Evolutionary conservation across 805 yeast species (phyloP), one percentile per base, ranked within the genome.

Genomic region (Kuraishia hungarica): DNA sequence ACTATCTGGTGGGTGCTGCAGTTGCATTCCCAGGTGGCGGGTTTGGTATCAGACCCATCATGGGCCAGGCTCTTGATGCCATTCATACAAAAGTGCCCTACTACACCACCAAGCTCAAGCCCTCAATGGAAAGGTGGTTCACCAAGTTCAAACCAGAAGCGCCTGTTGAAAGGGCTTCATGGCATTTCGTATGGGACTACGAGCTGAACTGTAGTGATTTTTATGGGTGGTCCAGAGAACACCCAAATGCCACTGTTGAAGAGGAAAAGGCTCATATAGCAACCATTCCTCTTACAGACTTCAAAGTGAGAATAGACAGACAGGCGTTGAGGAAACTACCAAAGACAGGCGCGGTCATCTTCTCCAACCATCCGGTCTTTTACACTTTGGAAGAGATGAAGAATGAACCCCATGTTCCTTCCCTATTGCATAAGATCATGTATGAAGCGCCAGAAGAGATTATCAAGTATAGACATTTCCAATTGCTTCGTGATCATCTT

Each of bases 21-120:
- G 91, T 86, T 43, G 89, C 90, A 5, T 85, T 86, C 67, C 90
- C 91, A 2, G 92, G 92, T 51, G 91, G 90, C 3, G 80, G 84
- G 1, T 86, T 86, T 67, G 86, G 85, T 54, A 80, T 85, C 55
- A 65, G 73, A 60, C 64, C 76, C 56, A 86, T 84, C 59, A 60
- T 86, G 52, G 91, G 91, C 21, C 77, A 75, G 61, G 78, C 76
- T 53, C 66, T 86, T 51, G 89, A 86, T 66, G 72, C 75, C 13
- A 86, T 86, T 57, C 91, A 86, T 61, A 75, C 75, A 11, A 82
- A 77, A 5, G 92, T 86, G 55, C 92, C 92, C 2, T 83, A 84
- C 66, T 86, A 86, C 62, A 75, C 81, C 60, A 81, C 79, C 54
- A 85, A 85, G 63, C 72, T 86, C 64, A 77, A 83, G 64, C 78